A percentile compares a stretch with the other conserved stretches of the same genome.
Conservation (phyloP, 768 basidiomycete species). For the Trametes cingulata region DNA sequence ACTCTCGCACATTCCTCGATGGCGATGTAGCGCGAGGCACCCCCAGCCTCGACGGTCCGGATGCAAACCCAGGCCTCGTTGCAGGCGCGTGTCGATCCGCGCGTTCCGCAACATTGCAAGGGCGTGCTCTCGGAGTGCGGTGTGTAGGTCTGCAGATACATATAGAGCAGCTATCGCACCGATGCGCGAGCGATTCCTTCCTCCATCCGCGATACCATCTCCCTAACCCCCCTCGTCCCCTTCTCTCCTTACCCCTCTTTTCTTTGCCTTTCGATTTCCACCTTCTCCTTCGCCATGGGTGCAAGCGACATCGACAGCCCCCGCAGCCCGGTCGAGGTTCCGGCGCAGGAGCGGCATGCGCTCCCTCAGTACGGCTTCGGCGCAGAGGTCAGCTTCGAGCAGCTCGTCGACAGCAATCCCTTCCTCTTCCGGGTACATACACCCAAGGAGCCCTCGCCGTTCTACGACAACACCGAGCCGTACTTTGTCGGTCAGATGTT, state of each 20-base stretch:
- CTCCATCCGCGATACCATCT: conserved; percentile 18
- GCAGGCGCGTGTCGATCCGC: conserved; percentile 11
- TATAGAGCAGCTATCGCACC: conserved; percentile 14
- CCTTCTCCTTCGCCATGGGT: conserved; percentile 5
- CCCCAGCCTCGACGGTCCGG: conserved; percentile 14
- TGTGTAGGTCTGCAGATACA: conserved; percentile 3
- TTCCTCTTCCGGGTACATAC: conserved; percentile 84
- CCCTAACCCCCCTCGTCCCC: neutral
- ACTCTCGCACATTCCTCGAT: conserved; percentile 1
- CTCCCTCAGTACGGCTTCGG: conserved; percentile 79
- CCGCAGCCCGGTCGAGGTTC: conserved; percentile 7
- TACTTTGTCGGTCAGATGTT: conserved; percentile 73
- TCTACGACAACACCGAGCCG: conserved; percentile 54
- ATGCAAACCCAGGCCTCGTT: conserved; percentile 21
- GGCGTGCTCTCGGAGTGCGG: conserved; percentile 14
- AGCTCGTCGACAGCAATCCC: conserved; percentile 61
- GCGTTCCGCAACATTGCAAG: conserved; percentile 19
- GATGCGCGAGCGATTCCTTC: conserved; percentile 14
- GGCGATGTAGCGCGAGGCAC: conserved; percentile 11
- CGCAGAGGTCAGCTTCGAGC: conserved; percentile 59
- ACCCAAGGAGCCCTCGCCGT: conserved; percentile 58
- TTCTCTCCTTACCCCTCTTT: neutral
- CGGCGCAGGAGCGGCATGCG: conserved; percentile 25
- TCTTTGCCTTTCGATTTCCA: neutral
- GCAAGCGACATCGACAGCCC: conserved; percentile 9